A percentile compares a stretch with the other conserved stretches of the same genome.
Evolutionary conservation across 257 asterid genomes (phyloP).

Genomic region (Rubia yunnanensis): DNA sequence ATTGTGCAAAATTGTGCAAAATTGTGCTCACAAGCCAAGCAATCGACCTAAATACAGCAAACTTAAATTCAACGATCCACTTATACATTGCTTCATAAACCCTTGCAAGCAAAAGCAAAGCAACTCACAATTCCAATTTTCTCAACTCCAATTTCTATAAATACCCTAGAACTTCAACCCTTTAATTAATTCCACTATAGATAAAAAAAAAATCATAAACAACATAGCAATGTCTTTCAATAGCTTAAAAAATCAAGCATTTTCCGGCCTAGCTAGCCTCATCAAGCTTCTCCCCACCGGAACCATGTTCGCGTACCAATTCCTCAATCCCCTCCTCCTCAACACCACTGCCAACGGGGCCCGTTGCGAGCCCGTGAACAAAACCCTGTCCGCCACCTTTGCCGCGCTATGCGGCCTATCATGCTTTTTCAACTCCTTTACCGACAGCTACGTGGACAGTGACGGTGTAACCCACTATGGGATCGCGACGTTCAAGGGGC

Average conservation of each 20-base stretch:
- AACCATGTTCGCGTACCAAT: slow-evolving; percentile 56
- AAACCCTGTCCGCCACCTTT: slow-evolving; percentile 36
- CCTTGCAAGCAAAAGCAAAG: neutral
- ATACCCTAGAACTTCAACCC: too few species aligned
- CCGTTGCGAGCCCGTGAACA: slow-evolving; percentile 37
- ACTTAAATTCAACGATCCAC: neutral
- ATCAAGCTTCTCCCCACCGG: slow-evolving; percentile 79
- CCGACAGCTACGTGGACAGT: slow-evolving; percentile 59
- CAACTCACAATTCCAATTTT: neutral
- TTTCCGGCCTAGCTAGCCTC: slow-evolving; percentile 54
- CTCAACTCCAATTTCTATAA: neutral
- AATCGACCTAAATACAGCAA: neutral
- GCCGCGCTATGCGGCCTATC: slow-evolving; percentile 37
- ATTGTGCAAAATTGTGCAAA: neutral
- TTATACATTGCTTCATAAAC: neutral
- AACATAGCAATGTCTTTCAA: neutral
- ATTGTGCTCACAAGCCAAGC: neutral
- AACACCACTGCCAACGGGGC: slow-evolving; percentile 35
- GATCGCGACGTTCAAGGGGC: slow-evolving; percentile 52
- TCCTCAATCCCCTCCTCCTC: slow-evolving; percentile 60
- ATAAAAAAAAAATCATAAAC: neutral
- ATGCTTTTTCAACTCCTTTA: slow-evolving; percentile 57
- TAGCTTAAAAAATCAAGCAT: slow-evolving; percentile 20
- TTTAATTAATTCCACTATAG: neutral
- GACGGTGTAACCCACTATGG: slow-evolving; percentile 48